Percentiles rank a stretch among this genome's conserved stretches.
phyloP scores from a whole-genome alignment of 2,329 filamentous ascomycete species.

The Arthrobotrys entomopaga region DNA sequence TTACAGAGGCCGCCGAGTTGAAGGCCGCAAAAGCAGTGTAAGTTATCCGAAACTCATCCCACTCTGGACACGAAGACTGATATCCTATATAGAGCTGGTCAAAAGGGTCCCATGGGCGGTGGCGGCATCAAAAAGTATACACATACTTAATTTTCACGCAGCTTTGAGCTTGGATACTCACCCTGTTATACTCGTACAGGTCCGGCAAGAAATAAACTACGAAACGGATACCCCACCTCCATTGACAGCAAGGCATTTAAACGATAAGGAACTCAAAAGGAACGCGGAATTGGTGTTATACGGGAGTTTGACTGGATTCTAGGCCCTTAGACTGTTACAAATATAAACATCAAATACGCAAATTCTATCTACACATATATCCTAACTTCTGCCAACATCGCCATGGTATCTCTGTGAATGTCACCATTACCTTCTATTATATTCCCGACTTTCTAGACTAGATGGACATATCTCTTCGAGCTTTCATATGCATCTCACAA shows the following conservation, averaged over 20 bases:
- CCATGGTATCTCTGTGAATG: background rate
- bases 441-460: too few relatives aligned
- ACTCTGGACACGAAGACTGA: slow-evolving; percentile 10
- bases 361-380: slow-evolving; percentile 12
- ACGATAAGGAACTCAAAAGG: slow-evolving; percentile 24
- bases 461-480: background rate
- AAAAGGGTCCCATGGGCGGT: slow-evolving; percentile 48
- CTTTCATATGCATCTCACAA: background rate
- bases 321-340: slow-evolving; percentile 37
- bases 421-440: background rate
- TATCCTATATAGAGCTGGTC: slow-evolving; percentile 26
- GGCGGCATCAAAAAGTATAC: slow-evolving; percentile 59
- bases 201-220: slow-evolving; percentile 58
- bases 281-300: slow-evolving; percentile 43
- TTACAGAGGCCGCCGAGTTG: slow-evolving; percentile 57
- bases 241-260: slow-evolving; percentile 23
- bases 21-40: slow-evolving; percentile 57
- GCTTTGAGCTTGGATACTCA: background rate
- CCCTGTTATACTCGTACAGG: slow-evolving; percentile 12
- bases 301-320: slow-evolving; percentile 47
- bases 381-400: background rate
- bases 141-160: background rate
- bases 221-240: slow-evolving; percentile 1
- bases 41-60: slow-evolving; percentile 22
- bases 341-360: slow-evolving; percentile 16